Conservation (phyloP, 75 land plant genomes). For the Selaginella tamariscina region DNA sequence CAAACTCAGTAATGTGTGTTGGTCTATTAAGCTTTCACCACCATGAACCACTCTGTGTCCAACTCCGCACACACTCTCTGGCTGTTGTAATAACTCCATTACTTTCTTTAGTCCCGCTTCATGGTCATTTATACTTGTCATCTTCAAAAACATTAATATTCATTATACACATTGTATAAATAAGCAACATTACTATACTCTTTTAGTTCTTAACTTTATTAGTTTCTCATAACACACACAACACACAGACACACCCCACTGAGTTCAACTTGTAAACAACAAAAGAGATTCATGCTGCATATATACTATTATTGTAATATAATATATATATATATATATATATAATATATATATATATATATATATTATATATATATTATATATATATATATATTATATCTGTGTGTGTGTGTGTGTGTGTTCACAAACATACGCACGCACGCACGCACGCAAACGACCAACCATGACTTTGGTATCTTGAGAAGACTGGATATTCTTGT, state of each 20-base stretch:
- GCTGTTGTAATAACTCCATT: conserved; percentile 27
- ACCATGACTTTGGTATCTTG: conserved; percentile 27
- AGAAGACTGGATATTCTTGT: conserved; percentile 22
- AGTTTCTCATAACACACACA: neutral
- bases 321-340: no score
- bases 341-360: no score
- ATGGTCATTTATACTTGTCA: conserved; percentile 20
- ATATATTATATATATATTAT: no score
- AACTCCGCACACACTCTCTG: conserved; percentile 23
- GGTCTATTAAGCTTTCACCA: conserved; percentile 29
- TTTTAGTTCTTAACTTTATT: neutral
- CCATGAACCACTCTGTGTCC: conserved; percentile 42
- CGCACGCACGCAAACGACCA: neutral
- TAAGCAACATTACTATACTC: neutral
- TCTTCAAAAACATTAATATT: conserved; percentile 16
- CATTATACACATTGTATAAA: conserved; percentile 11
- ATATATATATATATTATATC: no score
- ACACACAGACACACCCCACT: conserved; percentile 4
- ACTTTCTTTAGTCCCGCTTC: conserved; percentile 33
- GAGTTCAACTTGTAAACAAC: neutral
- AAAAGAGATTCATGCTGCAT: neutral
- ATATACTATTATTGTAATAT: no score
- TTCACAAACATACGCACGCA: neutral
- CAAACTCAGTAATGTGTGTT: conserved; percentile 24
- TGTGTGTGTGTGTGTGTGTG: neutral